Evolutionary conservation across 192 early-diverging fungal genomes (phyloP), one percentile per base, ranked within the genome.

Genomic region (Linderina pennispora): DNA sequence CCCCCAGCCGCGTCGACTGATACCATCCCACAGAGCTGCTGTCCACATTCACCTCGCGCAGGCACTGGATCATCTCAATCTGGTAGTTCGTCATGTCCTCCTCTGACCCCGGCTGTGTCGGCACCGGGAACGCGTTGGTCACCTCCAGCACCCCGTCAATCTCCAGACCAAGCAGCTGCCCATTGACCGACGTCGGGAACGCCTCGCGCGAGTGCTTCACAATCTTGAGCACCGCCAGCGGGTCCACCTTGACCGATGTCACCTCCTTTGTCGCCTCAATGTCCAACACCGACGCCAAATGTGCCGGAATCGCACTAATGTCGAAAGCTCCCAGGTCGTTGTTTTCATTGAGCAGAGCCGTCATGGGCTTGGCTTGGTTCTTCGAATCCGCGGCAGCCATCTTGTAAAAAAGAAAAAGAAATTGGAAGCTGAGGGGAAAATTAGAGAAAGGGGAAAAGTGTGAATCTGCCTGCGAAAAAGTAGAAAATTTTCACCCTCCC

Each of bases 1-100:
- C 83, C 49, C 86, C 87, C 54, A 94, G 69, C 43, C 87, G 78
- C 23, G 92, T 85, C 19, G 91, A 90, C 59, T 91, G 91, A 73
- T 98, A 94, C 91, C 96, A 94, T 17, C 97, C 97, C 25, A 97
- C 94, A 36, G 91, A 86, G 79, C 93, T 94, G 56, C 89, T 86
- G 57, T 99, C 97, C 36, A 86, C 89, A 65, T 97, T 95, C 47
- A 97, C 84, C 43, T 90, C 84, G 45, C 89, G 82, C 61, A 99
- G 78, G 56, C 87, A 85, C 55, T 87, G 77, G 76, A 99, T 84
- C 90, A 97, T 94, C 58, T 91, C 84, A 34, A 91, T 56, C 74
- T 95, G 91, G 73, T 99, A 97, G 48, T 90, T 83, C 14, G 85
- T 78, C 58, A 61, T 72, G 42, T 77, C 77, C 67, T 78, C 78